Percentiles rank a stretch among this genome's conserved stretches.
Evolutionary conservation across 805 yeast species (phyloP).

Genomic region (Pichia ethanolica): DNA sequence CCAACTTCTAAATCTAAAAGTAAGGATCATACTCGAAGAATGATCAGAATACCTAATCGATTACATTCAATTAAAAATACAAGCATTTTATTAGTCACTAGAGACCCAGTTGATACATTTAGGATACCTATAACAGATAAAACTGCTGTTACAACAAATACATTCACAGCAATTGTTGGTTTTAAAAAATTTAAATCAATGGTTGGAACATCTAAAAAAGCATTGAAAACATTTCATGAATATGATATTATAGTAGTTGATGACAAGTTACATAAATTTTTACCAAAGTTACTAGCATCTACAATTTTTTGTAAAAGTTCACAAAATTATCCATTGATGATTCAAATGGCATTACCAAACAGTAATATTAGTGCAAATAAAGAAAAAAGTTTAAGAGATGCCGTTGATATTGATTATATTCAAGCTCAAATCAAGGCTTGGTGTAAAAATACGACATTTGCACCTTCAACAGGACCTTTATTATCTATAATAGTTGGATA

Average conservation of each 20-base stretch:
- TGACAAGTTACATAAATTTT: slow-evolving; percentile 52
- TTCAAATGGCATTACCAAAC: slow-evolving; percentile 48
- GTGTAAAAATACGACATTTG: slow-evolving; percentile 52
- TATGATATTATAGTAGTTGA: slow-evolving; percentile 66
- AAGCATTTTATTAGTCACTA: slow-evolving; percentile 56
- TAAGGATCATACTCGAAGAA: slow-evolving; percentile 41
- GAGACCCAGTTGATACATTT: slow-evolving; percentile 61
- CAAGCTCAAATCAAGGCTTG: slow-evolving; percentile 58
- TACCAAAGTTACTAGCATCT: slow-evolving; percentile 52
- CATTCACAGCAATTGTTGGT: slow-evolving; percentile 54
- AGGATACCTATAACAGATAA: slow-evolving; percentile 40
- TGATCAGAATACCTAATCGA: slow-evolving; percentile 49
- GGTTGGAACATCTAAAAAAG: slow-evolving; percentile 35
- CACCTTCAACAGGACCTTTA: slow-evolving; percentile 55
- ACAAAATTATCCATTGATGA: slow-evolving; percentile 59
- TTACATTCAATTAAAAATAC: slow-evolving; percentile 42
- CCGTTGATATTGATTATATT: slow-evolving; percentile 62
- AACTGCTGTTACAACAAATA: slow-evolving; percentile 50
- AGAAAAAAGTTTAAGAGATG: slow-evolving; percentile 33
- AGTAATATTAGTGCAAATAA: slow-evolving; percentile 26
- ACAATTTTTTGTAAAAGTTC: slow-evolving; percentile 52
- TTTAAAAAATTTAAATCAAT: slow-evolving; percentile 47
- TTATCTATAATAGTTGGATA: slow-evolving; percentile 55
- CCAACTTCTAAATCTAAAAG: slow-evolving; percentile 35
- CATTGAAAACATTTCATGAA: slow-evolving; percentile 46